Conservation (phyloP, 2,329 filamentous ascomycete species). For the Triangularia verruculosa region DNA sequence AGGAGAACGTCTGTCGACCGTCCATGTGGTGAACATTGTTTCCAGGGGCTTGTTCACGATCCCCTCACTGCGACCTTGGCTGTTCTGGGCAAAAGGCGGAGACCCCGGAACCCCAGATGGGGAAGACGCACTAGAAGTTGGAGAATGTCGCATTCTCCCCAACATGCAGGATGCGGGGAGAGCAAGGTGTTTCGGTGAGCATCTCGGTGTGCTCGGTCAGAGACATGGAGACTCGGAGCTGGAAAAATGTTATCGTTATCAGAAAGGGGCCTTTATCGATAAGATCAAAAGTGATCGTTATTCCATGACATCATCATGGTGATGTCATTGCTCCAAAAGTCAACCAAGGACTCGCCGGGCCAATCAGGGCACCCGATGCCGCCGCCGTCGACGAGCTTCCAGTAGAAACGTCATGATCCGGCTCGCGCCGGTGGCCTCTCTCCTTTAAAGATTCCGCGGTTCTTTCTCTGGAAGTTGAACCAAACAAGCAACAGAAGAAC, state of each 20-base stretch:
- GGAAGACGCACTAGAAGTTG: neutral
- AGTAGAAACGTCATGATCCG: constrained; percentile 1
- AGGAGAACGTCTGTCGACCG: neutral
- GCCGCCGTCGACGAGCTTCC: neutral
- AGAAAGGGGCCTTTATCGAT: neutral
- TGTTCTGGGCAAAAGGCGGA: constrained; percentile 3
- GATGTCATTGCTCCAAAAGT: neutral
- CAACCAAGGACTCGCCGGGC: neutral
- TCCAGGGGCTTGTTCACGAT: neutral
- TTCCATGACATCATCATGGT: neutral
- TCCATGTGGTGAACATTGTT: neutral
- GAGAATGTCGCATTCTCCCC: constrained; percentile 1
- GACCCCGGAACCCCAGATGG: neutral
- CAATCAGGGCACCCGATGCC: neutral
- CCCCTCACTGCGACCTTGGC: neutral
- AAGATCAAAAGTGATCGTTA: neutral
- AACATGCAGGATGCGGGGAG: neutral
- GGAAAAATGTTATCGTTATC: neutral
- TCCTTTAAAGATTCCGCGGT: neutral
- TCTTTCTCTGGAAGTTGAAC: neutral
- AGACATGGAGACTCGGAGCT: too few relatives aligned
- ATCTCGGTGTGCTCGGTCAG: too few relatives aligned
- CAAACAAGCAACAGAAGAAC: neutral
- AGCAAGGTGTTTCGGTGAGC: neutral
- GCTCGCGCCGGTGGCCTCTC: neutral